Evolutionary conservation across 1,284 basidiomycete genomes (phyloP).

Genomic region (Xerocomus nothofagi): DNA sequence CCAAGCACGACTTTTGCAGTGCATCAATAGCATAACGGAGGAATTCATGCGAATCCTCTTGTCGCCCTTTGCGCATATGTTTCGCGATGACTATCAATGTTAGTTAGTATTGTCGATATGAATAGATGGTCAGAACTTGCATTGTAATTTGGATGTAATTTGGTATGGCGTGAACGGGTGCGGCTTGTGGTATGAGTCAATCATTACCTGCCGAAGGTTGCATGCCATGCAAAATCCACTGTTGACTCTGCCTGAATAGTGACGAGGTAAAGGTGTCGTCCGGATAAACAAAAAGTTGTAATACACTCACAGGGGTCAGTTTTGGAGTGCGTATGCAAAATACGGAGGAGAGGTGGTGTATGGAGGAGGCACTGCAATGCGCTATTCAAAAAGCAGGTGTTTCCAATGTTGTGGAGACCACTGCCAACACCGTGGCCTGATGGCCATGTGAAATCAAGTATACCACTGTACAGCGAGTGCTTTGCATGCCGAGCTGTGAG

Average conservation of each 20-base stretch:
- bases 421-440: slow-evolving; percentile 44
- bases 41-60: slow-evolving; percentile 99
- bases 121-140: slow-evolving; percentile 44
- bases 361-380: slow-evolving; percentile 93
- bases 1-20: slow-evolving; percentile 83
- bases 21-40: slow-evolving; percentile 93
- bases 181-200: slow-evolving; percentile 47
- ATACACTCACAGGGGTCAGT: slow-evolving; percentile 48
- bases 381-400: slow-evolving; percentile 97
- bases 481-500: slow-evolving; percentile 20
- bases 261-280: slow-evolving; percentile 10
- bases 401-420: slow-evolving; percentile 90
- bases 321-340: slow-evolving; percentile 60
- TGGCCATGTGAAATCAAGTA: slow-evolving; percentile 61
- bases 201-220: slow-evolving; percentile 55
- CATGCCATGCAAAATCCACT: slow-evolving; percentile 79
- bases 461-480: slow-evolving; percentile 46
- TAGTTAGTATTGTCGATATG: slow-evolving; percentile 12
- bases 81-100: slow-evolving; percentile 77
- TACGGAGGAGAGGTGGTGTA: slow-evolving; percentile 84
- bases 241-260: slow-evolving; percentile 51
- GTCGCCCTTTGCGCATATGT: slow-evolving; percentile 86
- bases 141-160: slow-evolving; percentile 66
- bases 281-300: neutral
- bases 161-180: slow-evolving; percentile 58